Evolutionary conservation across 2,329 filamentous ascomycete genomes (phyloP).

Genomic region (Sclerotinia glacialis): DNA sequence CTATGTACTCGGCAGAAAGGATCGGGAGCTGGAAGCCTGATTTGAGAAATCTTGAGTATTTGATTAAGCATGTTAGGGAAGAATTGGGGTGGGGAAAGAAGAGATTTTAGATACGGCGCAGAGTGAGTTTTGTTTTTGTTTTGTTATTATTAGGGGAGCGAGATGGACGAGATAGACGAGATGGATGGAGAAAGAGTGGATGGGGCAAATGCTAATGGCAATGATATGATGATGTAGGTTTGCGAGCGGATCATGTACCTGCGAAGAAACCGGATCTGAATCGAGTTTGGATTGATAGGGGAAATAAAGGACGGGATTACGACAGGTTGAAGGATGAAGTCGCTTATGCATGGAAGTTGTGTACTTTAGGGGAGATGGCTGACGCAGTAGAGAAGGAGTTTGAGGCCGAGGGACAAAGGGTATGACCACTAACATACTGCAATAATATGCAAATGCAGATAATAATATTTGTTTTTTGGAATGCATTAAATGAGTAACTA

Average conservation of each 20-base stretch:
- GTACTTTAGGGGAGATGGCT: conserved; percentile 44
- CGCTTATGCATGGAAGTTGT: conserved; percentile 55
- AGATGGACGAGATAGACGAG: too few species aligned
- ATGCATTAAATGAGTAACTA: not conserved
- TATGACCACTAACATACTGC: not conserved
- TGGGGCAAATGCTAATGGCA: not conserved
- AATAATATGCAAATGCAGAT: not conserved
- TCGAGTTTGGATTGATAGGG: conserved; percentile 58
- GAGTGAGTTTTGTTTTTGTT: conserved; percentile 42
- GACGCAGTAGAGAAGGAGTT: conserved; percentile 26
- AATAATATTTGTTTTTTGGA: not conserved
- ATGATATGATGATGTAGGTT: not conserved
- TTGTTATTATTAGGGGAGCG: not conserved
- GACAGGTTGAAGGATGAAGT: conserved; percentile 41
- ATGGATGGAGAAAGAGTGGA: not conserved
- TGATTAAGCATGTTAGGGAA: conserved; percentile 52
- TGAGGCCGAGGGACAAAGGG: not conserved
- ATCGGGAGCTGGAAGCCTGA: conserved; percentile 70
- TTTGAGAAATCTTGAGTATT: conserved; percentile 60
- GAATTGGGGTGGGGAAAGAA: conserved; percentile 51
- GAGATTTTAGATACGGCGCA: conserved; percentile 66
- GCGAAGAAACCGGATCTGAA: conserved; percentile 57
- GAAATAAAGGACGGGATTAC: conserved; percentile 41
- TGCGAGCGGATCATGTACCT: conserved; percentile 66
- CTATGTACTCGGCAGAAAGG: conserved; percentile 64